Evolutionary conservation across 208 protist genomes (phyloP), one percentile per base, ranked within the genome.

Genomic region (Trypanosoma scelopori): DNA sequence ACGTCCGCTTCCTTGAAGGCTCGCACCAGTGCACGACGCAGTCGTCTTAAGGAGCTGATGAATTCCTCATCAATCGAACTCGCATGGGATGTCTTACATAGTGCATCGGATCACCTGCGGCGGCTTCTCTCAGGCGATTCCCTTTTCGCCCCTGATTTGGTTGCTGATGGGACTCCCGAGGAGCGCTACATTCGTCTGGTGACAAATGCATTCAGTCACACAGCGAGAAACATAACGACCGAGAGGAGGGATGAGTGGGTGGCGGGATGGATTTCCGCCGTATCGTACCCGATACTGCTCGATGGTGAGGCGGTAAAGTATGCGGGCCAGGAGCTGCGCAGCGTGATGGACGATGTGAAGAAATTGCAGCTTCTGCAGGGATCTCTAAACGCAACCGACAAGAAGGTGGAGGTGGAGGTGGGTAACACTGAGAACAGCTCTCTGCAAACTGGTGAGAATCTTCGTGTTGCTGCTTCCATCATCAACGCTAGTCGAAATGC

Each of bases 171-270:
- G 16, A 55, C 25, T 30, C 53, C 46, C 22, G 69, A 74, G 43
- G 50, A 51, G 45, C 50, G 67, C 23, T 74, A 74, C 49, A 23
- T 65, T 42, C 42, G 48, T 30, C 39, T 74, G 1, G 11, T 67
- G 25, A 39, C 42, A 30, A 45, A 9, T 35, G 61, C 25, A 27
- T 74, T 74, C 50, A 51, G 55, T 20, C 69, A 74, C 27, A 74
- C 69, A 18, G 32, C 60, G 42, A 35, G 58, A 20, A 74, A 74
- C 37, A 62, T 74, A 23, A 64, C 69, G 28, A 56, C 3, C n/a
- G 41, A 53, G 20, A 47, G 42, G 16, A 5, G 39, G 3, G 13
- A n/a, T 39, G 3, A 22, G 4, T 68, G 53, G 62, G 39, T 58
- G 1, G 20, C 41, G 23, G 27, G 51, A 12, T 55, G 12, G 52